phyloP scores from a whole-genome alignment of 202 grass and related monocot genomes.

The Carex sylvatica region DNA sequence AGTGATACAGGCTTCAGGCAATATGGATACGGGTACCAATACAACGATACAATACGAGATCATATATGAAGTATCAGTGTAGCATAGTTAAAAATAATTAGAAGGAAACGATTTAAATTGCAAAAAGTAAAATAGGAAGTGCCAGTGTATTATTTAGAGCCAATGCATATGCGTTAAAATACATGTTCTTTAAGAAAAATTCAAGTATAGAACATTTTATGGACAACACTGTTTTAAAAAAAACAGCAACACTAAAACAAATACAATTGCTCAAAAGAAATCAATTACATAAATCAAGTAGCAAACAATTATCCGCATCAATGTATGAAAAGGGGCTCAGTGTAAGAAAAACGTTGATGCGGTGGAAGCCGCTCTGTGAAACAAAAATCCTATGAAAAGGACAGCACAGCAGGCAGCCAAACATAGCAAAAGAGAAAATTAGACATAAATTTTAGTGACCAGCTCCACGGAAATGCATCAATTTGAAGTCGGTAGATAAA shows the following conservation, averaged over 20 bases:
- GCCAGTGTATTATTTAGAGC: no score
- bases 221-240: background rate
- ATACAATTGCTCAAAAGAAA: background rate
- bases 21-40: no score
- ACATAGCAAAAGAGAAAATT: background rate
- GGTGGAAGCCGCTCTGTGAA: background rate
- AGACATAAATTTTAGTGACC: constrained; percentile 7
- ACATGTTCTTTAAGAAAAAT: no score
- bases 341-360: background rate
- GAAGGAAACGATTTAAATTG: no score
- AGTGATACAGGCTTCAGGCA: no score
- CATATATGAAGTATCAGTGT: no score
- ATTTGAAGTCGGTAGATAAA: background rate
- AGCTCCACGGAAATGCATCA: constrained; percentile 7
- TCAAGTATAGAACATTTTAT: background rate
- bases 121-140: no score
- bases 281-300: background rate
- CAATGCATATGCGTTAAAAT: no score
- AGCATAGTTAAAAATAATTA: no score
- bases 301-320: background rate
- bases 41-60: no score
- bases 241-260: background rate
- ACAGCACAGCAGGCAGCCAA: background rate
- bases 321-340: background rate
- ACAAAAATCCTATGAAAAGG: background rate